Conservation (phyloP, 805 yeast genomes). For the Monosporozyma siamensis region DNA sequence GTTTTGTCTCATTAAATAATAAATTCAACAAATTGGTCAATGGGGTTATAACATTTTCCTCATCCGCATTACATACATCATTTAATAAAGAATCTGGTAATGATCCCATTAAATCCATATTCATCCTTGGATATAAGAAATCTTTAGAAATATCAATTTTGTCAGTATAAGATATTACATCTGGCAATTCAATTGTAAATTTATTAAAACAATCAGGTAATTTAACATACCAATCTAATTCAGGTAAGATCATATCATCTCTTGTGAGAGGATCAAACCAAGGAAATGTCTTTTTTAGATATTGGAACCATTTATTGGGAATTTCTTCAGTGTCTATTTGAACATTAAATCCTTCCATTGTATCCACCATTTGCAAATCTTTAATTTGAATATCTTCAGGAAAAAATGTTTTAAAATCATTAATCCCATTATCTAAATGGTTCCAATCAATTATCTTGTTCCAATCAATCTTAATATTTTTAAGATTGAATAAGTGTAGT, state of each 20-base stretch:
- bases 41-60: conserved; percentile 26
- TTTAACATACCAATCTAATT: conserved; percentile 30
- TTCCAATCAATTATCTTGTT: conserved; percentile 16
- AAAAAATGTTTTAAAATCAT: conserved; percentile 5
- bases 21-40: conserved; percentile 21
- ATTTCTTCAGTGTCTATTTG: conserved; percentile 4
- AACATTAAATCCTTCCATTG: conserved; percentile 19
- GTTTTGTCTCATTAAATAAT: conserved; percentile 16
- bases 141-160: conserved; percentile 5
- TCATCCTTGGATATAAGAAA: neutral
- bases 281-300: conserved; percentile 5
- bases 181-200: conserved; percentile 26
- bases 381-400: conserved; percentile 18
- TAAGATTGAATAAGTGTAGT: conserved; percentile 12
- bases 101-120: conserved; percentile 16
- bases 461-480: conserved; percentile 17
- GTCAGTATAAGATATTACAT: conserved; percentile 11
- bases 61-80: conserved; percentile 27
- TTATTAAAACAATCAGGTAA: conserved; percentile 31
- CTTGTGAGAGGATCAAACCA: conserved; percentile 13
- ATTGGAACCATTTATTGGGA: neutral
- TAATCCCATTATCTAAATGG: neutral
- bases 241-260: conserved; percentile 23
- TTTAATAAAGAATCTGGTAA: conserved; percentile 20
- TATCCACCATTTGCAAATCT: conserved; percentile 18